A percentile compares a stretch with the other conserved stretches of the same genome.
Evolutionary conservation across 768 basidiomycete species (phyloP).

Genomic region (Suillus subaureus): DNA sequence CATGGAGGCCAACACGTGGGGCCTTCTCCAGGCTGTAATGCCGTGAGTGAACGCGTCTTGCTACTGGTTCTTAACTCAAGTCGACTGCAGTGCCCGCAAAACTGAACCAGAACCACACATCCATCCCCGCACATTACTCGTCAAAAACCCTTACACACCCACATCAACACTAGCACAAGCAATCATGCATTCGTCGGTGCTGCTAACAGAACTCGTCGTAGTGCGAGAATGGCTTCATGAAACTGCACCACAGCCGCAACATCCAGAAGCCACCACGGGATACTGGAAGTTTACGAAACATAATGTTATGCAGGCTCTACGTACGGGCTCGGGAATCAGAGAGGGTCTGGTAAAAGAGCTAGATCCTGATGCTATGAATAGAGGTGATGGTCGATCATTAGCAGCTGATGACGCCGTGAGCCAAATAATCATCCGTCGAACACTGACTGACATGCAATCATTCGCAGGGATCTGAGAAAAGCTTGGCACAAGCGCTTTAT

Average conservation of each 20-base stretch:
- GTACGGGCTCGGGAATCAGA: constrained; percentile 47
- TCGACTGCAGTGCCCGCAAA: constrained; percentile 60
- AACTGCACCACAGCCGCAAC: constrained; percentile 58
- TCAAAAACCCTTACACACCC: constrained; percentile 81
- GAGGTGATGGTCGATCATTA: constrained; percentile 58
- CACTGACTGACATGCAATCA: neutral
- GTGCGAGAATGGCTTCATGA: constrained; percentile 91
- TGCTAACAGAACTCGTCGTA: constrained; percentile 75
- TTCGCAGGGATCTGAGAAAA: constrained; percentile 76
- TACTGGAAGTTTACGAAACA: constrained; percentile 87
- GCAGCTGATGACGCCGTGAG: constrained; percentile 81
- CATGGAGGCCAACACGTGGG: constrained; percentile 84
- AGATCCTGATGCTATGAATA: constrained; percentile 79
- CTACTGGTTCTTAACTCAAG: neutral
- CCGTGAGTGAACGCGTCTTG: constrained; percentile 50
- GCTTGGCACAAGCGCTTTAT: constrained; percentile 75
- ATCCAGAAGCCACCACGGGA: constrained; percentile 75
- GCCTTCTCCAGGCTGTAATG: constrained; percentile 73
- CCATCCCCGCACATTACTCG: constrained; percentile 56
- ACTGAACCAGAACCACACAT: constrained; percentile 50
- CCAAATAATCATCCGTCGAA: constrained; percentile 7
- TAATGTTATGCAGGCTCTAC: constrained; percentile 63
- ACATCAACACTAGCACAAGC: constrained; percentile 74
- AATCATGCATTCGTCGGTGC: constrained; percentile 65
- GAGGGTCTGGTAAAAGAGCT: constrained; percentile 63